Conservation (phyloP, 306 rosid species). For the Pueraria montana region DNA sequence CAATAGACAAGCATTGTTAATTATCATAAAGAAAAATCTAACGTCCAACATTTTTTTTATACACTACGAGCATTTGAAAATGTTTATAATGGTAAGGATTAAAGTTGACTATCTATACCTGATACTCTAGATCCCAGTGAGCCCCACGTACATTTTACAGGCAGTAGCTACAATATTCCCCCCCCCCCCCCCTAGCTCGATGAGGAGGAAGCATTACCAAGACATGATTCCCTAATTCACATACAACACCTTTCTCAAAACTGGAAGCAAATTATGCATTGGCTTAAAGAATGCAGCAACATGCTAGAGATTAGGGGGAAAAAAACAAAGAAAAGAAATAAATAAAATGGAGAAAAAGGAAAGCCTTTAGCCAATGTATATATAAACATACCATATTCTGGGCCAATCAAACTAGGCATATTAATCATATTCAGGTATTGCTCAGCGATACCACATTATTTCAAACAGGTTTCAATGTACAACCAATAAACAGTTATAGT, state of each 20-base stretch:
- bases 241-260: not conserved
- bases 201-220: not conserved
- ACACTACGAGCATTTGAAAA: not conserved
- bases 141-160: not conserved
- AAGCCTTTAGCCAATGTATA: not conserved
- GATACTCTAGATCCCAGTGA: not conserved
- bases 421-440: conserved; percentile 18
- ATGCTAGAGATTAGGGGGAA: conserved; percentile 10
- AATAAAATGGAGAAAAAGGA: not conserved
- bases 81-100: not conserved
- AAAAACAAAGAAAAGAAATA: not conserved
- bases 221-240: conserved; percentile 24
- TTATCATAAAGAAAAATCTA: not conserved
- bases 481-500: conserved; percentile 36
- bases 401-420: not conserved
- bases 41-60: not conserved
- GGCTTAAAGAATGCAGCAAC: conserved; percentile 24
- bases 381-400: not conserved
- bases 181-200: too few relatives aligned
- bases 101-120: not conserved
- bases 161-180: conserved; percentile 2
- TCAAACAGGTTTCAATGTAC: conserved; percentile 22
- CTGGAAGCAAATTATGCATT: conserved; percentile 31
- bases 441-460: not conserved
- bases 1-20: not conserved